Percentiles rank a stretch among this genome's conserved stretches.
Conservation (phyloP, 768 basidiomycete genomes). For the Kwoniella pini region DNA sequence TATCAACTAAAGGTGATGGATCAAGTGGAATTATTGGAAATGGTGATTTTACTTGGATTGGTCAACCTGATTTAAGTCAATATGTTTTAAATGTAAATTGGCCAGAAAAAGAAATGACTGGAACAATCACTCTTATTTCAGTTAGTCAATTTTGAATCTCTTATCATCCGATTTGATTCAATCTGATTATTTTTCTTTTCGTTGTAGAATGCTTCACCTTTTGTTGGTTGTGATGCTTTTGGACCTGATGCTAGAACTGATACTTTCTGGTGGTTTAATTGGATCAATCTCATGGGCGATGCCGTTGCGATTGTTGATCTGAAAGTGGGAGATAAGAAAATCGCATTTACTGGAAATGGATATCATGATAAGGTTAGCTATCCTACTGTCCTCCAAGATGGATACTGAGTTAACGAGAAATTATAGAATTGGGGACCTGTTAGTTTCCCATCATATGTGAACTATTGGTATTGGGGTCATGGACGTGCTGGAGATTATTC, state of each 20-base stretch:
- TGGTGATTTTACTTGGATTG: constrained; percentile 15
- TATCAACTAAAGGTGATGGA: constrained; percentile 11
- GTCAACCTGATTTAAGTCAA: constrained; percentile 3
- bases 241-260: not conserved
- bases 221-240: not conserved
- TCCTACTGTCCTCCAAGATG: too few species aligned
- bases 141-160: not conserved
- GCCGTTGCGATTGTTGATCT: constrained; percentile 10
- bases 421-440: constrained; percentile 12
- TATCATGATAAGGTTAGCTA: constrained; percentile 14
- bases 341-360: constrained; percentile 14
- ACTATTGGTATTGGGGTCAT: constrained; percentile 20
- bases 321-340: constrained; percentile 1
- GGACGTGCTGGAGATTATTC: constrained; percentile 1
- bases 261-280: constrained; percentile 10
- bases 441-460: not conserved
- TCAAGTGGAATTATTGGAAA: constrained; percentile 3
- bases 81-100: constrained; percentile 9
- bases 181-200: not conserved
- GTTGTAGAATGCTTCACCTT: not conserved
- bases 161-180: too few species aligned
- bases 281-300: constrained; percentile 13
- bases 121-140: constrained; percentile 1
- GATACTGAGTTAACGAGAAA: not conserved
- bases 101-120: not conserved